Evolutionary conservation across 208 protist genomes (phyloP), one percentile per base, ranked within the genome.

Genomic region (Crithidia bombi): DNA sequence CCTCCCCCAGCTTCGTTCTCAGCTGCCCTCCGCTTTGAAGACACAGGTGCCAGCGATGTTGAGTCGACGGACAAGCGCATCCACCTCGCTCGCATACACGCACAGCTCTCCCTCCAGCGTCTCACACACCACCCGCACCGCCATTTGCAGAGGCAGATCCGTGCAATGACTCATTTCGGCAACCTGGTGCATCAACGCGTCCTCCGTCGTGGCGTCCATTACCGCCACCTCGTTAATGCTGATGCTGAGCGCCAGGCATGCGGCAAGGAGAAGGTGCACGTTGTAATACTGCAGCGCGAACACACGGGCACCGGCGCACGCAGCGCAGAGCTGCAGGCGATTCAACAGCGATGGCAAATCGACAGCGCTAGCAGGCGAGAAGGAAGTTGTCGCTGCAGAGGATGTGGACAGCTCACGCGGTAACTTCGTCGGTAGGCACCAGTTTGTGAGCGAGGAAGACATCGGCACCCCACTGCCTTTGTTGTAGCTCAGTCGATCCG

Each of bases 261-360:
- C 81, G 10, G 72, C 61, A 30, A 82, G 54, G 41, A 80, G 72
- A 7, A 78, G 47, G 39, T 82, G 81, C 17, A 79, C 73, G 54
- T 82, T 86, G 65, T 72, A 76, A 36, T 79, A 67, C 69, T 79
- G 81, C 46, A 86, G 25, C 25, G 74, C 57, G 25, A 86, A 86
- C 0, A 82, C 67, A 19, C 61, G 33, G 1, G 50, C 47, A 28
- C 52, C 69, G 15, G 57, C 9, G 30, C 81, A 86, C 21, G 58
- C 68, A 6, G 49, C 25, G 44, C 79, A 84, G 14, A 73, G 43
- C 41, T 52, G 55, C 55, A 50, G 39, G 51, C 32, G 59, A 6
- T 19, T 46, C 50, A 54, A 38, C 55, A 69, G 38, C 2, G 44
- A 56, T 4, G 55, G 44, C 30, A 68, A 25, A 19, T 49, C 50